Base-by-base conservation (phyloP, 1,284 basidiomycete genomes). In the Cystobasidium slooffiae region DNA sequence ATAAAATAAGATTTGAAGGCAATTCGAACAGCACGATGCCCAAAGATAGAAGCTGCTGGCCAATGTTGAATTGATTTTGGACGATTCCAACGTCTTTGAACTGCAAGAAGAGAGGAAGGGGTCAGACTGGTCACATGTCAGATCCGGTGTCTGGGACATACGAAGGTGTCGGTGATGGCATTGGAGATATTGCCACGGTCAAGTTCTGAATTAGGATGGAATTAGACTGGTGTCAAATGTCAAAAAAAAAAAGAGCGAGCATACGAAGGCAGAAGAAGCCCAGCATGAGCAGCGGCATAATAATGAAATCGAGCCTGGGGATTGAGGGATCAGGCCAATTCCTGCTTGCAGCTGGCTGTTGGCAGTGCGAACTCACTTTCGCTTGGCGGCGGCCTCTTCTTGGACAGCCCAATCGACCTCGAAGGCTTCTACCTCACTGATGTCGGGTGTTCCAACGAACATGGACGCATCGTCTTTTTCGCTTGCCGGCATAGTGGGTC, bases 11-110 rank as follows among this genome's bases (percentile, higher is more conserved):
- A 80, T 16, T 77, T 76, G 79, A 79, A 0, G 81, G 82, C 51
- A 82, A 78, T 68, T 82, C 81, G 49, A 81, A 76, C 0, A 82
- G 74, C 37, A 82, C 78, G 73, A 82, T 82, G 49, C 81, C 81
- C 47, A 81, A 75, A 59, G 77, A 82, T 6, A 82, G 75, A 22
- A 82, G 70, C 0, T 78, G 73, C 66, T 81, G 79, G 16, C 81
- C 81, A 31, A 75, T 77, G 76, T 82, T 82, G 79, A 80, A 81
- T 31, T 81, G 79, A 55, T 81, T 75, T 62, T 81, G 81, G 10
- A 68, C 76, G 74, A 82, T 81, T 0, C 79, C 79, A 8, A 81
- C 76, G 43, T 80, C 76, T 49, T 77, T 74, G 65, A 80, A 63
- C 24, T 76, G 55, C 6, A 49, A 49, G 31, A 31, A 31, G 12